A percentile compares a stretch with the other conserved stretches of the same genome.
These are phyloP conservation scores for Didymosphaeria variabile DNA, from an alignment of 2,329 filamentous ascomycete genomes.

Conservation along the genomic window DNA sequence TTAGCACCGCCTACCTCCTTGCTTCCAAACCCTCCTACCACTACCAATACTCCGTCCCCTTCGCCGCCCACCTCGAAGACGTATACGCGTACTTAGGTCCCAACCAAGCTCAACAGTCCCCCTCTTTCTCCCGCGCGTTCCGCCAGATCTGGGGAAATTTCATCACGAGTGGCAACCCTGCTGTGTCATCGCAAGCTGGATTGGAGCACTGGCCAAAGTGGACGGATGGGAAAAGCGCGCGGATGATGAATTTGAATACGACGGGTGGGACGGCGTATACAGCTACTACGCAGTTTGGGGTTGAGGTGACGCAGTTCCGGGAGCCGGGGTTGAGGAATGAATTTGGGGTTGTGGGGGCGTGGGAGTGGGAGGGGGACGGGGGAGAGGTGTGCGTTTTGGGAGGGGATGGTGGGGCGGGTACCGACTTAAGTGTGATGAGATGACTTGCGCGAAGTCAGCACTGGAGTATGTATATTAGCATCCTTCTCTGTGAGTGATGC, in stretches of 20 bases:
- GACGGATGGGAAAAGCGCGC: background rate
- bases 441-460: background rate
- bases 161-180: slow-evolving; percentile 19
- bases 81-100: slow-evolving; percentile 21
- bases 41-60: slow-evolving; percentile 32
- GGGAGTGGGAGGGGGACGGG: slow-evolving; percentile 26
- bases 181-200: slow-evolving; percentile 5
- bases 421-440: background rate
- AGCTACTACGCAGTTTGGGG: slow-evolving; percentile 11
- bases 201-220: background rate
- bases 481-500: background rate
- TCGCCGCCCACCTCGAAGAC: slow-evolving; percentile 18
- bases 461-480: background rate
- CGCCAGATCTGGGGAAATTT: slow-evolving; percentile 28
- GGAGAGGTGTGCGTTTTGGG: slow-evolving; percentile 24
- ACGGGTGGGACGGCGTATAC: slow-evolving; percentile 27
- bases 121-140: slow-evolving; percentile 20
- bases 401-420: slow-evolving; percentile 12
- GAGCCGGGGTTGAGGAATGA: slow-evolving; percentile 20
- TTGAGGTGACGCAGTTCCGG: slow-evolving; percentile 19
- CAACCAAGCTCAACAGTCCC: slow-evolving; percentile 12
- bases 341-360: slow-evolving; percentile 21
- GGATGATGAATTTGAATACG: slow-evolving; percentile 26
- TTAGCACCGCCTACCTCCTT: slow-evolving; percentile 57
- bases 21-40: slow-evolving; percentile 19